Base-by-base conservation (phyloP, 2,329 filamentous ascomycete species). In the Trichophyton equinum region DNA sequence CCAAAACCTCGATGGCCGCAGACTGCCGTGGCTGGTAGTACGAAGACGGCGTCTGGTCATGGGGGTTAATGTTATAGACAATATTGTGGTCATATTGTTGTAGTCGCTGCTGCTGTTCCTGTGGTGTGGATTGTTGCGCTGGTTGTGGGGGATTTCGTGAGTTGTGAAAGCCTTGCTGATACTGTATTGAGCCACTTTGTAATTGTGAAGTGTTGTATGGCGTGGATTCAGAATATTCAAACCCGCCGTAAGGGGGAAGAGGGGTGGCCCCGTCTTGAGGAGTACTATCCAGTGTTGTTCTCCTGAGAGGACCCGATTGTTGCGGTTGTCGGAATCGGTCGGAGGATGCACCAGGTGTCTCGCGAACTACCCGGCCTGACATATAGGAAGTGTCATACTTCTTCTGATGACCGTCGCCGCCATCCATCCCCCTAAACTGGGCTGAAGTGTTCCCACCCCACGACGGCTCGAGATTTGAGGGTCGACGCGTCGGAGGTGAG, bases 11-110 rank as follows among this genome's bases (percentile, higher is more conserved):
- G 76, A 94, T 83, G 63, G 82, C 83, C 79, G 87, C 84, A 76
- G 86, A 82, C 71, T 90, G 88, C 78, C 87, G 85, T 67, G 85
- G 78, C 70, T 85, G 81, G 77, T 90, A 95, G 77, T 95, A 95
- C 67, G 79, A 74, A 63, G 75, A 86, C 79, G 77, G 83, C 73
- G 76, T 77, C 78, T 75, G 76, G 64, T 77, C 78, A 69, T 84
- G 78, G 71, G 85, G 85, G 70, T 81, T 78, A 69, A 91, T 86
- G 76, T 85, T 86, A 78, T 95, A 95, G 81, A 94, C 86, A 77
- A 92, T 84, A 65, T 83, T 82, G 60, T 82, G 77, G 60, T 85
- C 78, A 68, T 84, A 85, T 65, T 77, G 76, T 60, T 75, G 69
- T 68, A 80, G 80, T 62, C 76, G 73, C 64, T 75, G 74, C 62